Evolutionary conservation across 495 filamentous ascomycete species (phyloP).

Genomic region (Penicillium pulvis): DNA sequence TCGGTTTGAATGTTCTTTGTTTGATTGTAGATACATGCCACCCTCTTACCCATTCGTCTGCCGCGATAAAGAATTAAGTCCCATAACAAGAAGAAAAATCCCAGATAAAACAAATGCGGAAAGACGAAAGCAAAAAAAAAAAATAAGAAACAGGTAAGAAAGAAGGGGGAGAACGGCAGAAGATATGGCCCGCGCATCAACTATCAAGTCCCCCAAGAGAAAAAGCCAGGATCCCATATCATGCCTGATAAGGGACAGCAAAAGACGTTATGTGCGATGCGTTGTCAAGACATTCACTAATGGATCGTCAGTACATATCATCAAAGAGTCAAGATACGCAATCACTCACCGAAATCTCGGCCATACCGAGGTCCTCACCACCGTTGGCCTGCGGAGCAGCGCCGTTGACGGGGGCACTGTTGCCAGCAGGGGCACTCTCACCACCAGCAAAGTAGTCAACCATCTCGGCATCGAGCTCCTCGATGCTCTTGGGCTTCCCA

Average conservation of each 20-base stretch:
- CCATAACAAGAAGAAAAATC: conserved; percentile 1
- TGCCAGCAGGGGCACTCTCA: conserved; percentile 38
- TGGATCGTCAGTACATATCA: conserved; percentile 3
- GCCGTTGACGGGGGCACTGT: conserved; percentile 45
- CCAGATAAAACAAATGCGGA: neutral
- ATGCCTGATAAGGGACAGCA: neutral
- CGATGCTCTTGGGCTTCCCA: conserved; percentile 80
- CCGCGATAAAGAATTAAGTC: conserved; percentile 23
- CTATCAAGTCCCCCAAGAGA: conserved; percentile 22
- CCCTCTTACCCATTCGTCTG: conserved; percentile 16
- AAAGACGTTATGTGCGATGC: neutral
- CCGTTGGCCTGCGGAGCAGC: conserved; percentile 38
- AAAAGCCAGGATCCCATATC: conserved; percentile 6
- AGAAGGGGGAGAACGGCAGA: conserved; percentile 18
- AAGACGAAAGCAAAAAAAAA: conserved; percentile 14
- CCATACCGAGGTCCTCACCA: conserved; percentile 53
- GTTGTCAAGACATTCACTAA: conserved; percentile 28
- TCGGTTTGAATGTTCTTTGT: conserved; percentile 18
- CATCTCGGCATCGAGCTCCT: conserved; percentile 95
- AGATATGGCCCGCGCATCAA: conserved; percentile 36
- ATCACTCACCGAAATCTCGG: conserved; percentile 51
- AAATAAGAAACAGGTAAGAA: conserved; percentile 11
- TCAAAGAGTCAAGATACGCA: neutral
- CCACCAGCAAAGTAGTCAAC: conserved; percentile 73
- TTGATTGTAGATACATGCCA: conserved; percentile 29